Evolutionary conservation across 441 rosid genomes (phyloP).

Genomic region (Melastoma candidum): DNA sequence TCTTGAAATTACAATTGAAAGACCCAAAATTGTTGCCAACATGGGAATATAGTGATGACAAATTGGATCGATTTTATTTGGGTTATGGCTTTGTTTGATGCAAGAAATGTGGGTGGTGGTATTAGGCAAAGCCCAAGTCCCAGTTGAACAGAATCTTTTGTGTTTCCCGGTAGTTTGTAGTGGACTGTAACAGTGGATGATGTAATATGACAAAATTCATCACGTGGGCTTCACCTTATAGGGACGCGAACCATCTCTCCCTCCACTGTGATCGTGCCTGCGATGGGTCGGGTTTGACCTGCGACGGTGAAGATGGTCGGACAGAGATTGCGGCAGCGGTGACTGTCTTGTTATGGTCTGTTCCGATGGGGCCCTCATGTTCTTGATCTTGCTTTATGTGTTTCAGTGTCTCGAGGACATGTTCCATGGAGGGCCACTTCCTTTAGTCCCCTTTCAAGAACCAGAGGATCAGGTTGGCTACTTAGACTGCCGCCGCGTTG

Average conservation of each 20-base stretch:
- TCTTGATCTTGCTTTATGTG: conserved; percentile 25
- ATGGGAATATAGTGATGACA: no score
- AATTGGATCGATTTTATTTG: no score
- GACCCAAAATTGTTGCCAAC: no score
- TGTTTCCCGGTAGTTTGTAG: no score
- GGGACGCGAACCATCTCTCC: background rate
- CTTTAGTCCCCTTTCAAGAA: conserved; percentile 59
- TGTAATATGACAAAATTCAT: no score
- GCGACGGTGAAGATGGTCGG: background rate
- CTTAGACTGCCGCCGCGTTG: conserved; percentile 27
- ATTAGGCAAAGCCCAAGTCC: no score
- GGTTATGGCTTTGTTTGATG: no score
- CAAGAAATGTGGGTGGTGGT: no score
- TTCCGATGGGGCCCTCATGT: conserved; percentile 18
- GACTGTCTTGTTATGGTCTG: background rate
- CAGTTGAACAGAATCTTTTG: no score
- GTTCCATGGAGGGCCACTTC: conserved; percentile 62
- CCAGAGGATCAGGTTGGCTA: conserved; percentile 36
- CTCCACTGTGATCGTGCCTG: conserved; percentile 1
- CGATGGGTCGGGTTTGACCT: conserved; percentile 7
- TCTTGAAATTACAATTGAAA: no score
- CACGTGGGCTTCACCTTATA: background rate
- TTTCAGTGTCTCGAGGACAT: conserved; percentile 35
- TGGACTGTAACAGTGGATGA: no score
- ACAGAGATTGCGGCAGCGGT: background rate